Percentiles rank a stretch among this genome's conserved stretches.
Conservation (phyloP, 2,329 filamentous ascomycete genomes). For the Cordyceps cicadae region DNA sequence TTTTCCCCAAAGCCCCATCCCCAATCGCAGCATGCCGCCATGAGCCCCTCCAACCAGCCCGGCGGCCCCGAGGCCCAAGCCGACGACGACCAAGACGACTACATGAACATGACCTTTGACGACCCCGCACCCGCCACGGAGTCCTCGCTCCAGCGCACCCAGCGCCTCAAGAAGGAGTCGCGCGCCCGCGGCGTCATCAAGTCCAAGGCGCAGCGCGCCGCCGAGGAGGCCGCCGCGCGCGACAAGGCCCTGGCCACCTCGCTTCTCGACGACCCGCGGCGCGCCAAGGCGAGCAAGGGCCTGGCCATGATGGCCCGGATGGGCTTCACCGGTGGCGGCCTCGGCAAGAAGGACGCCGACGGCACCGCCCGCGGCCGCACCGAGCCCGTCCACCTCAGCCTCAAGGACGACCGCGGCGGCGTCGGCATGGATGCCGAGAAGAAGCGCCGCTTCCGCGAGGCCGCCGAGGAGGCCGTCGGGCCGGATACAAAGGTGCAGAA, state of each 20-base stretch:
- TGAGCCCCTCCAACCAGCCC: not conserved
- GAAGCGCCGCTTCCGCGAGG: conserved; percentile 66
- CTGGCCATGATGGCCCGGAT: conserved; percentile 96
- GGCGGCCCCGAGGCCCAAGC: conserved; percentile 34
- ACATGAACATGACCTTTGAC: conserved; percentile 90
- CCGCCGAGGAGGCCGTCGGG: conserved; percentile 45
- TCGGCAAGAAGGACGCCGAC: conserved; percentile 54
- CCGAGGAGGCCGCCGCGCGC: conserved; percentile 61
- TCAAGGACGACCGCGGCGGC: conserved; percentile 74
- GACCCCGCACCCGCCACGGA: conserved; percentile 51
- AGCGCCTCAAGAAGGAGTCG: conserved; percentile 51
- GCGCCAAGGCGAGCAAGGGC: conserved; percentile 66
- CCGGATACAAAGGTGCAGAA: conserved; percentile 51
- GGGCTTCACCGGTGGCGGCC: conserved; percentile 72
- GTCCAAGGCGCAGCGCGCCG: conserved; percentile 76
- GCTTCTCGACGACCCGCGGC: conserved; percentile 47
- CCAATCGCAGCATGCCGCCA: conserved; percentile 6
- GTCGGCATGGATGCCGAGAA: conserved; percentile 78
- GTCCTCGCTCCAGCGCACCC: conserved; percentile 46
- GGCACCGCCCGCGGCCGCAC: conserved; percentile 28
- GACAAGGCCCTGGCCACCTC: conserved; percentile 71
- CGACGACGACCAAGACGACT: conserved; percentile 71
- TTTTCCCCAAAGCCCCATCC: not conserved
- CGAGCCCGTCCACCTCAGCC: conserved; percentile 66
- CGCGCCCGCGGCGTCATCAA: conserved; percentile 60